A percentile compares a stretch with the other conserved stretches of the same genome.
Conservation (phyloP, 441 rosid species). For the Adansonia grandidieri region DNA sequence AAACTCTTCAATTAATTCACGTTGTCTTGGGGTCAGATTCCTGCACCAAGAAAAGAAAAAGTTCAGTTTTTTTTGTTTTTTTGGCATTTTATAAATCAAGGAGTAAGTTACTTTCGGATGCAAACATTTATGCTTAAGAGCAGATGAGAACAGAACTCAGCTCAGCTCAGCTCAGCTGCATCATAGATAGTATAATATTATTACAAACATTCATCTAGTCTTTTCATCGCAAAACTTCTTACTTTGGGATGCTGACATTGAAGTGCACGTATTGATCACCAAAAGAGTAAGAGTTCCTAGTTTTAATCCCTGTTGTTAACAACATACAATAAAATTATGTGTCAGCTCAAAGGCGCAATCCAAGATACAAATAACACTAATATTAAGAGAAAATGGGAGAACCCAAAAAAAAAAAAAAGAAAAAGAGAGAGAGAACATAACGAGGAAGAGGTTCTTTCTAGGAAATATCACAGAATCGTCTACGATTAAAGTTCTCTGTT, state of each 20-base stretch:
- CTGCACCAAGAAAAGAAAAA: slow-evolving; percentile 41
- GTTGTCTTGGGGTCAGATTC: slow-evolving; percentile 80
- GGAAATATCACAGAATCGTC: too few species aligned
- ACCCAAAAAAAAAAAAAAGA: too few species aligned
- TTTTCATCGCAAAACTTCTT: slow-evolving; percentile 9
- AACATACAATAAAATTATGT: neutral
- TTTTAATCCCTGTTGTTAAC: slow-evolving; percentile 24
- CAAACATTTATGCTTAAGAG: too few species aligned
- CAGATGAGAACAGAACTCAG: too few species aligned
- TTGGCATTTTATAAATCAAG: neutral
- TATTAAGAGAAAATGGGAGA: too few species aligned
- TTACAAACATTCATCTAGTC: too few species aligned
- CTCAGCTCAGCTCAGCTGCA: too few species aligned
- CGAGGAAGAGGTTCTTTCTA: neutral
- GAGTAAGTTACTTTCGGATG: neutral
- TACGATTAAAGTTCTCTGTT: neutral
- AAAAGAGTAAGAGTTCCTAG: slow-evolving; percentile 24
- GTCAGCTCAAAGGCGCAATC: too few species aligned
- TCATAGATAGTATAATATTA: too few species aligned
- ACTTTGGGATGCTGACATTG: slow-evolving; percentile 32
- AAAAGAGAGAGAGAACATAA: too few species aligned
- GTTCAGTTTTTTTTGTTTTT: too few species aligned
- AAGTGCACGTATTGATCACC: slow-evolving; percentile 32
- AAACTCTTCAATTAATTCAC: slow-evolving; percentile 90
- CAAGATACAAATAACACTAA: neutral